A percentile compares a stretch with the other conserved stretches of the same genome.
These are phyloP conservation scores for Malbranchea cinnamomea DNA, from an alignment of 2,329 filamentous ascomycete species.

Conservation along the genomic window DNA sequence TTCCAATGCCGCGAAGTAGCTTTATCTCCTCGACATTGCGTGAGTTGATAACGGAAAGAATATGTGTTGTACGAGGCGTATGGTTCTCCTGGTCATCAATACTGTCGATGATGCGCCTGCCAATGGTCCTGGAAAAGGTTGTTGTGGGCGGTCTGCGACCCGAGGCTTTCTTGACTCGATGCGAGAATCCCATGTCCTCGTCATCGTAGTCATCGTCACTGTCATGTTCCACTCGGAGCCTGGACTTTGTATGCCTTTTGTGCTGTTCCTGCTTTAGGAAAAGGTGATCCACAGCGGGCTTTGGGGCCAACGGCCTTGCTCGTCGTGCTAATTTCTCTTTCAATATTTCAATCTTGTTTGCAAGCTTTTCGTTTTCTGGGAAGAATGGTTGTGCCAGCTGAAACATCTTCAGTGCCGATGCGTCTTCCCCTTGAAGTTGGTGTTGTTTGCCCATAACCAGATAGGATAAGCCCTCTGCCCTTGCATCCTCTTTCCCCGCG, in stretches of 20 bases:
- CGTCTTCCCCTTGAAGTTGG: constrained; percentile 67
- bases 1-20: constrained; percentile 31
- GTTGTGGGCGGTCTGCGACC: constrained; percentile 8
- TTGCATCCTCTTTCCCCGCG: constrained; percentile 57
- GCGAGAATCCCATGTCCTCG: neutral
- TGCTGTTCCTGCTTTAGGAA: constrained; percentile 22
- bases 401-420: constrained; percentile 69
- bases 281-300: neutral
- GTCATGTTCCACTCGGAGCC: constrained; percentile 12
- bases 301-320: constrained; percentile 4
- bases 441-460: constrained; percentile 86
- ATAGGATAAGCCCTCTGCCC: constrained; percentile 69
- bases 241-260: constrained; percentile 2
- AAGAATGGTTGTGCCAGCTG: constrained; percentile 74
- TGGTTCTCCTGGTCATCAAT: constrained; percentile 10
- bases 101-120: constrained; percentile 9
- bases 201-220: constrained; percentile 18
- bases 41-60: constrained; percentile 32
- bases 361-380: constrained; percentile 66
- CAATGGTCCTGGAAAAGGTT: too few relatives aligned
- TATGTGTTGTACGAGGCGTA: constrained; percentile 29
- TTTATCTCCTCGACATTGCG: constrained; percentile 32
- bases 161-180: neutral
- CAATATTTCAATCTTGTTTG: constrained; percentile 38
- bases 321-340: constrained; percentile 36